Base-by-base conservation (phyloP, 345 rosid species). In the Trapa incisa region DNA sequence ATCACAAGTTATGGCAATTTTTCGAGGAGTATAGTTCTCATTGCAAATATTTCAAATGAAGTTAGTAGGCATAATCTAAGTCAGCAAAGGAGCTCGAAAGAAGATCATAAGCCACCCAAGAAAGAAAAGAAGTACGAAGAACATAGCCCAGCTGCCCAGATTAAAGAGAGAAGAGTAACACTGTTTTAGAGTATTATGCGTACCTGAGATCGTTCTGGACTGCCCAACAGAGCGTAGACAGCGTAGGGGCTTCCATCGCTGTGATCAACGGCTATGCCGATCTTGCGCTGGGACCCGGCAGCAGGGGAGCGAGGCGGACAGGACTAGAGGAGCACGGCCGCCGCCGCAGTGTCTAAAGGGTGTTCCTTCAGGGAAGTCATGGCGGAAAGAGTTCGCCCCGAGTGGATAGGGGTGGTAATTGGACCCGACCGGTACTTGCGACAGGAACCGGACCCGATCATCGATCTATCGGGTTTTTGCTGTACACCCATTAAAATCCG, bases 221-320 rank as follows among this genome's bases (percentile, higher is more conserved):
- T 0, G 94, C 85, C 97, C 97, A 91, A 22, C 80, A 72, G 29
- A 22, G 29, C 29, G 29, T 22, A 22, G 65, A 91, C 93, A 52
- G 97, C 93, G 72, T 75, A 80, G 0, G 89, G 96, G 67, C 93
- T 85, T 80, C 89, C 96, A 70, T 87, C 87, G 76, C 93, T 87
- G 1, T 88, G 88, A 80, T 91, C 97, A 47, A 91, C 96, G 15
- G 96, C 97, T 67, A 91, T 84, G 5, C 91, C 97, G 74, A 91
- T 83, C 76, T 77, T 84, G 39, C 97, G 80, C 15, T 83, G 84
- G 14, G 91, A 77, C 16, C 87, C 86, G 37, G 82, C 35, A 5
- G 85, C 75, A 3, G 83, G 81, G 33, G 84, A 75, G 56, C 89
- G 72, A 0, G 91, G 91, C 41, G 94, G 84, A 0, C 91, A 83